Evolutionary conservation across 2,329 filamentous ascomycete species (phyloP), one percentile per base, ranked within the genome.

Genomic region (Fusarium kyushuense): DNA sequence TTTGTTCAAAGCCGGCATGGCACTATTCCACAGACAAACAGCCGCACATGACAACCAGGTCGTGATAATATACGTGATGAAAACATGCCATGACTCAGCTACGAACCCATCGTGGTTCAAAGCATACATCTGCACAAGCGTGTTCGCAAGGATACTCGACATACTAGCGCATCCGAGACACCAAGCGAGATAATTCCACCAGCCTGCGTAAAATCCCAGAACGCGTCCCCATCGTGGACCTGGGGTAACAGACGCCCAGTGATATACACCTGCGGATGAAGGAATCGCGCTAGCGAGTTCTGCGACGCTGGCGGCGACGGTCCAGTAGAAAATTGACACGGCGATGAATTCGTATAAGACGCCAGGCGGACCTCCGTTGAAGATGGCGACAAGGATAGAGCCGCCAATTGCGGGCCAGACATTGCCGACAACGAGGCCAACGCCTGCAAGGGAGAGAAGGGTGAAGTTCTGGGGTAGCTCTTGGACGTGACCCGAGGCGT

Each of bases 251-350:
- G 85, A 83, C 4, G 87, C 87, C 85, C 86, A 89, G 70, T 89
- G 87, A 59, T 89, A 89, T 7, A 89, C 85, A 25, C 86, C 87
- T 55, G 83, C 85, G 9, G 85, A 83, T 2, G 86, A 88, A n/a
- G 87, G 87, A 63, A 89, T 87, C 19, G 86, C 84, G 53, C 85
- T 87, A 14, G 86, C 85, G 29, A 90, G 78, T 75, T 90, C 87
- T 43, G 87, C 87, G 58, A 89, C 83, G 14, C 83, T 87, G 6
- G 86, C 85, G 0, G 85, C 86, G 25, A 89, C 81, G 51, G 85
- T 77, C 80, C 84, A 87, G 77, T 89, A 89, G 68, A 86, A 88
- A 48, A 80, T 59, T 6, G 80, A 81, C 1, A 82, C 80, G 33
- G 74, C 74, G 56, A 83, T 74, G 71, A 90, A 89, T 77, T 89